Percentiles rank a stretch among this genome's conserved stretches.
These are phyloP conservation scores for Penicillium paxilli DNA, from an alignment of 495 filamentous ascomycete species.

Conservation along the genomic window DNA sequence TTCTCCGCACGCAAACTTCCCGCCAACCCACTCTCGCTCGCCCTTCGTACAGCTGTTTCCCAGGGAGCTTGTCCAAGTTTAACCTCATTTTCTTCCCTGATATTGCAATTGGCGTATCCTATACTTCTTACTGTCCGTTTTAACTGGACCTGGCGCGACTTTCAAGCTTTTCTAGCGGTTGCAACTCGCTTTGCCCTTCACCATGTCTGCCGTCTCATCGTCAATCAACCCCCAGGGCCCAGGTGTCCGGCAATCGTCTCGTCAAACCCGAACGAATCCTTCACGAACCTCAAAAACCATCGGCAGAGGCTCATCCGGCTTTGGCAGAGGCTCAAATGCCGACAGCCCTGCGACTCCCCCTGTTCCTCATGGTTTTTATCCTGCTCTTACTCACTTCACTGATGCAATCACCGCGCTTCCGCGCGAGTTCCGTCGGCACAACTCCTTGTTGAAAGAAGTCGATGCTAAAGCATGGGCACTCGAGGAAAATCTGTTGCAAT, in stretches of 20 bases:
- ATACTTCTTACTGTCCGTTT: slow-evolving; percentile 1
- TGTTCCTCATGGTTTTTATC: slow-evolving; percentile 70
- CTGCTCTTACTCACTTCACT: slow-evolving; percentile 90
- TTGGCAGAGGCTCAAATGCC: slow-evolving; percentile 35
- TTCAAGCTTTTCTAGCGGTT: slow-evolving; percentile 14
- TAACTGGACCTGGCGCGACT: slow-evolving; percentile 6
- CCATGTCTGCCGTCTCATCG: slow-evolving; percentile 35
- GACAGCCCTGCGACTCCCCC: slow-evolving; percentile 33
- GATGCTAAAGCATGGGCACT: slow-evolving; percentile 78
- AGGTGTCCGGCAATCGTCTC: slow-evolving; percentile 52
- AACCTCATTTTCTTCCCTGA: not conserved
- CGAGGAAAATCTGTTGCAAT: slow-evolving; percentile 62
- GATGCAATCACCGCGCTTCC: slow-evolving; percentile 91
- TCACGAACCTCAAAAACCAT: slow-evolving; percentile 59
- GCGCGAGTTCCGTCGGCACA: slow-evolving; percentile 90
- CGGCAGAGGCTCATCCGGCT: slow-evolving; percentile 49
- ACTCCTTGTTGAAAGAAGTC: slow-evolving; percentile 92
- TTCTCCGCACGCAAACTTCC: slow-evolving; percentile 36
- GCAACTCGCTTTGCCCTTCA: slow-evolving; percentile 17
- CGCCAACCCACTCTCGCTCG: slow-evolving; percentile 6
- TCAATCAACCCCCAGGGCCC: slow-evolving; percentile 34
- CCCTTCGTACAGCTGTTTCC: not conserved
- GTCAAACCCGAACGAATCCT: slow-evolving; percentile 62
- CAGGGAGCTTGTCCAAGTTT: not conserved
- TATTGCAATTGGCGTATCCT: slow-evolving; percentile 12